Conservation (phyloP, 257 asterid genomes). For the Plantago ovata region DNA sequence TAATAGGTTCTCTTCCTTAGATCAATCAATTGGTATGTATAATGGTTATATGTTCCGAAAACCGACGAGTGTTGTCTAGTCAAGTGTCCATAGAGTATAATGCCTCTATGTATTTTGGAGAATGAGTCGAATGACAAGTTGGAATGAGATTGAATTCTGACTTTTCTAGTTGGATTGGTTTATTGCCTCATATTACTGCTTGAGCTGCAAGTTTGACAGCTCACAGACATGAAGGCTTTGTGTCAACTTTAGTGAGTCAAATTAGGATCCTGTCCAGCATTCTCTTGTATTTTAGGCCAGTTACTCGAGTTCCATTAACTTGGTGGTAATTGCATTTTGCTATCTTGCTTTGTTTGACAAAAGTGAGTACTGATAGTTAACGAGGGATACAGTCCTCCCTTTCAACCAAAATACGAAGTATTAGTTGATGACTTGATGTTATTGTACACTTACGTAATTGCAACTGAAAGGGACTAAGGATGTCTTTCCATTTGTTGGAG, state of each 20-base stretch:
- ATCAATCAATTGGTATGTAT: background rate
- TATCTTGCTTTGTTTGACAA: background rate
- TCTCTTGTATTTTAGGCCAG: background rate
- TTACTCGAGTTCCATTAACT: background rate
- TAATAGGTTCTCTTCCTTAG: background rate
- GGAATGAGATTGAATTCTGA: constrained; percentile 7
- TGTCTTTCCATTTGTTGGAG: background rate
- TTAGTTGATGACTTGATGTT: too few relatives aligned
- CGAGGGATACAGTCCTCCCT: too few relatives aligned
- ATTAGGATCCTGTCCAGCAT: background rate
- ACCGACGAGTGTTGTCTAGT: too few relatives aligned
- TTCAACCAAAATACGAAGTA: too few relatives aligned
- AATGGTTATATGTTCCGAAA: background rate
- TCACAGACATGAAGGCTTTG: background rate
- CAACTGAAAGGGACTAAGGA: background rate
- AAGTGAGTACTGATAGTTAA: too few relatives aligned
- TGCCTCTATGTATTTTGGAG: background rate
- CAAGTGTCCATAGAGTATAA: too few relatives aligned
- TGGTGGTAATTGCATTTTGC: background rate
- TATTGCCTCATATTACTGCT: too few relatives aligned
- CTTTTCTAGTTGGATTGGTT: background rate
- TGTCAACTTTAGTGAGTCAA: background rate
- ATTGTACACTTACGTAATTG: too few relatives aligned
- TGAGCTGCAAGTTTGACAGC: too few relatives aligned
- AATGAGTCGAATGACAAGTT: background rate